These are phyloP conservation scores for Odontarrhena argentea DNA, from an alignment of 345 rosid genomes.

Conservation along the genomic window DNA sequence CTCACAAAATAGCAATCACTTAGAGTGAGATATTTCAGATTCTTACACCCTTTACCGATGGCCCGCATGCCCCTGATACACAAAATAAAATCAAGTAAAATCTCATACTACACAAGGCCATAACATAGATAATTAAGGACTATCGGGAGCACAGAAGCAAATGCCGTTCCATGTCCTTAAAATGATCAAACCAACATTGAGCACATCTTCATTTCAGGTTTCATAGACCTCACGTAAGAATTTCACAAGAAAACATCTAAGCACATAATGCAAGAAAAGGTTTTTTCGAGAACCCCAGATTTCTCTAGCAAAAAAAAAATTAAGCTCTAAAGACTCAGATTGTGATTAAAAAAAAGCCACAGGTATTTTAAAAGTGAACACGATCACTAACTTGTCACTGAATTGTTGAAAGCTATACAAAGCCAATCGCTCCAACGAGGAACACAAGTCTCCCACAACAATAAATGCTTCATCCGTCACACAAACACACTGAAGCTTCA, in stretches of 20 bases:
- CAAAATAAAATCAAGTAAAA: slow-evolving; percentile 32
- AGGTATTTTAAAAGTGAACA: slow-evolving; percentile 8
- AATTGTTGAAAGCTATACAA: slow-evolving; percentile 73
- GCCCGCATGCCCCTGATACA: slow-evolving; percentile 75
- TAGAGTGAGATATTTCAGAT: slow-evolving; percentile 67
- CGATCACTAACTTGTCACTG: slow-evolving; percentile 67
- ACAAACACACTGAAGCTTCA: slow-evolving; percentile 79
- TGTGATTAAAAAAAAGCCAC: slow-evolving; percentile 3
- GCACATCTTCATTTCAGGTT: neutral
- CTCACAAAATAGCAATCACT: slow-evolving; percentile 81
- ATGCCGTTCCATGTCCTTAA: slow-evolving; percentile 2
- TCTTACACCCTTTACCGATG: slow-evolving; percentile 80
- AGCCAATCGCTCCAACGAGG: slow-evolving; percentile 73
- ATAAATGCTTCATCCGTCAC: slow-evolving; percentile 73
- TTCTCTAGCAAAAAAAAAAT: neutral
- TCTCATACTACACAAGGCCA: slow-evolving; percentile 6
- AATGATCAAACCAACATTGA: neutral
- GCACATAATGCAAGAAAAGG: neutral
- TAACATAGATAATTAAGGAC: slow-evolving; percentile 10
- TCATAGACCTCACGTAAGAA: neutral
- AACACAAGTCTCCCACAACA: slow-evolving; percentile 63
- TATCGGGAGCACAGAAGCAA: slow-evolving; percentile 9
- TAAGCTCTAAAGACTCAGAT: neutral
- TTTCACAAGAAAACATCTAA: neutral
- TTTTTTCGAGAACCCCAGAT: neutral